Conservation (phyloP, 345 rosid species). For the Rhizophora mangle region DNA sequence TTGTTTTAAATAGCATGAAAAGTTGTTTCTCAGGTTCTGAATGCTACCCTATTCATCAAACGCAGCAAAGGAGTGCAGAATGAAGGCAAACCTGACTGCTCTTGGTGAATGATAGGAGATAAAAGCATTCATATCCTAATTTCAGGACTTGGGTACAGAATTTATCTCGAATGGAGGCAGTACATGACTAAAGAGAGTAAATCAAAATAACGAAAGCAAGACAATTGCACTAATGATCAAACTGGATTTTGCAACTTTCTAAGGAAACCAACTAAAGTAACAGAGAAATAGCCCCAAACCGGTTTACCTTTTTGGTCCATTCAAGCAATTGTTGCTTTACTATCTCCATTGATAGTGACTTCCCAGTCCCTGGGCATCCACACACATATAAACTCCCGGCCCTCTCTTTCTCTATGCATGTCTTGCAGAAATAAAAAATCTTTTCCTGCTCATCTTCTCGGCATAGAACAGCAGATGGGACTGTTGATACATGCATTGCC, state of each 20-base stretch:
- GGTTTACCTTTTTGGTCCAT: conserved; percentile 59
- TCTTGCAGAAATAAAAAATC: conserved; percentile 66
- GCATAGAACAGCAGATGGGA: conserved; percentile 57
- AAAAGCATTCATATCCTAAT: neutral
- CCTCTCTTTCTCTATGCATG: conserved; percentile 51
- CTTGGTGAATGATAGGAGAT: neutral
- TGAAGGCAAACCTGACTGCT: neutral
- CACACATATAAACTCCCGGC: conserved; percentile 76
- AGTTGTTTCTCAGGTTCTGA: neutral
- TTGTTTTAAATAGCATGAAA: neutral
- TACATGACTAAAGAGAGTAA: neutral
- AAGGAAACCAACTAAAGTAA: neutral
- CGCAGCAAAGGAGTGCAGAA: neutral
- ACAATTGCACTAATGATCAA: neutral
- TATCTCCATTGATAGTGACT: conserved; percentile 73
- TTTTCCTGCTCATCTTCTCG: conserved; percentile 71
- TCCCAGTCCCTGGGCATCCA: conserved; percentile 92
- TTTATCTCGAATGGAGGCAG: neutral
- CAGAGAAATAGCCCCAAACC: neutral
- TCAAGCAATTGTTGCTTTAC: conserved; percentile 49
- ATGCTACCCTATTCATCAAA: neutral
- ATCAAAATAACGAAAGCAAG: neutral
- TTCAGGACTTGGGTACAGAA: neutral
- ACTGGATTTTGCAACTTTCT: neutral
- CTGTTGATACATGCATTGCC: conserved; percentile 72